phyloP scores from a whole-genome alignment of 148 eudicot species.

The Rhododendron ovatum region DNA sequence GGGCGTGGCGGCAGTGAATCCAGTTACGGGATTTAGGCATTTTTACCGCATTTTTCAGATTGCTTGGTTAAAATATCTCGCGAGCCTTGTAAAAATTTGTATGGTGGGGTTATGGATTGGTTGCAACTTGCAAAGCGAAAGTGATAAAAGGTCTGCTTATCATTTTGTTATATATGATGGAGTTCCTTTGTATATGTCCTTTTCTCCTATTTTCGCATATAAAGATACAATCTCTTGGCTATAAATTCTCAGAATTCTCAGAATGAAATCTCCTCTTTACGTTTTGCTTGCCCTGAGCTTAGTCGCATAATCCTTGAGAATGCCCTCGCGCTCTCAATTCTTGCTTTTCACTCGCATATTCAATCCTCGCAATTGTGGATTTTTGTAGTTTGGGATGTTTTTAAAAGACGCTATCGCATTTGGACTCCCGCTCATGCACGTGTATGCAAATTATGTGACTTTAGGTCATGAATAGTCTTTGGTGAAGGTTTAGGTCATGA shows the following conservation, averaged over 20 bases:
- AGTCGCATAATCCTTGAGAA: not conserved
- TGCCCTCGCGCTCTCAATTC: no score
- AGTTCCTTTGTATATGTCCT: not conserved
- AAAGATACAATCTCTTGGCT: not conserved
- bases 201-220: not conserved
- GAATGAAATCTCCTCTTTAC: not conserved
- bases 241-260: not conserved
- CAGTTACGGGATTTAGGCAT: not conserved
- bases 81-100: constrained; percentile 6
- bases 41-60: not conserved
- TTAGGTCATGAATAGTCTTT: not conserved
- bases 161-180: not conserved
- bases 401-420: no score
- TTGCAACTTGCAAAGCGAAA: constrained; percentile 1
- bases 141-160: not conserved
- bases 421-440: not conserved
- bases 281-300: not conserved
- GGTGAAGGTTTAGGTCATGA: not conserved
- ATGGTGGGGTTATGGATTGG: not conserved
- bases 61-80: not conserved
- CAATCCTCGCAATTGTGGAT: not conserved
- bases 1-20: not conserved
- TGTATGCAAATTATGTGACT: no score
- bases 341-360: not conserved
- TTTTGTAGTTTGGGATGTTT: no score